Percentiles rank a stretch among this genome's conserved stretches.
phyloP scores from a whole-genome alignment of 345 rosid species.

The Atalantia buxifolia region DNA sequence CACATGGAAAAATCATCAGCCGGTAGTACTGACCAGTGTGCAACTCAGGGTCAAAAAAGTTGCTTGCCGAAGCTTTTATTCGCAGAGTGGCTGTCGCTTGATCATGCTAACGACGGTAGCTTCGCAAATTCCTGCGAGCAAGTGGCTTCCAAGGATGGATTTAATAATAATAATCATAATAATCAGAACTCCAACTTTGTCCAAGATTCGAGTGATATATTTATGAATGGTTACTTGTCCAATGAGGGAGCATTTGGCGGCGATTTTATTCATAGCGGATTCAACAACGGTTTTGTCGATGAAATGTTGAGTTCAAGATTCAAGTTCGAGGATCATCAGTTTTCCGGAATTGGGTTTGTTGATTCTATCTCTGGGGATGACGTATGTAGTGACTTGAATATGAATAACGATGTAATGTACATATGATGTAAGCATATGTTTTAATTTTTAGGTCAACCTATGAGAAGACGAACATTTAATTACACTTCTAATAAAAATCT shows the following conservation, averaged over 20 bases:
- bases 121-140: slow-evolving; percentile 14
- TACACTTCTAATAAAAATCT: not conserved
- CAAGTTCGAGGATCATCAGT: slow-evolving; percentile 41
- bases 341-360: slow-evolving; percentile 37
- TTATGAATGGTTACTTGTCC: slow-evolving; percentile 2
- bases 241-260: slow-evolving; percentile 26
- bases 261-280: slow-evolving; percentile 22
- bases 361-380: slow-evolving; percentile 36
- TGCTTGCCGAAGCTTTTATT: slow-evolving; percentile 58
- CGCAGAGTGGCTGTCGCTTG: slow-evolving; percentile 69
- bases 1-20: slow-evolving; percentile 20
- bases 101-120: slow-evolving; percentile 22
- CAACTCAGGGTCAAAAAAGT: slow-evolving; percentile 13
- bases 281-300: slow-evolving; percentile 24
- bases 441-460: slow-evolving; percentile 4
- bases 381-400: slow-evolving; percentile 36
- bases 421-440: slow-evolving; percentile 28
- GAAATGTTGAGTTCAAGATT: slow-evolving; percentile 46
- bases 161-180: not conserved
- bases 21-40: slow-evolving; percentile 9
- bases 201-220: slow-evolving; percentile 14
- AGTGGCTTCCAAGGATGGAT: slow-evolving; percentile 12
- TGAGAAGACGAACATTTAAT: slow-evolving; percentile 29
- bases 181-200: slow-evolving; percentile 20
- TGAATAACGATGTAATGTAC: slow-evolving; percentile 39